phyloP scores from a whole-genome alignment of 2,329 filamentous ascomycete genomes.

The Penicillium sp. region DNA sequence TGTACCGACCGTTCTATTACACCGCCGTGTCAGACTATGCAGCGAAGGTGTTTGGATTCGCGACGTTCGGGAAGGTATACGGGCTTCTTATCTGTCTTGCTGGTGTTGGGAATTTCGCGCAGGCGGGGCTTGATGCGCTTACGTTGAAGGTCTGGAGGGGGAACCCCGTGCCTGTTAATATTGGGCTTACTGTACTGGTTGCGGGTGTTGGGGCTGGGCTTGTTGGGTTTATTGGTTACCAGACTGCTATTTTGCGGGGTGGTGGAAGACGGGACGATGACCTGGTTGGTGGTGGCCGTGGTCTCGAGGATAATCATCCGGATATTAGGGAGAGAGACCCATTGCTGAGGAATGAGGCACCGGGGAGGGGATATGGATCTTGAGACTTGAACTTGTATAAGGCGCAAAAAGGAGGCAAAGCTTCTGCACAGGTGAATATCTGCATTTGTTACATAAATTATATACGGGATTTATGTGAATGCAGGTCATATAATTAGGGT shows the following conservation, averaged over 20 bases:
- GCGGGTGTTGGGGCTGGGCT: constrained; percentile 64
- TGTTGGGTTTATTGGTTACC: constrained; percentile 63
- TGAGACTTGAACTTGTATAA: not conserved
- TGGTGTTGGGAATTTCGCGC: constrained; percentile 79
- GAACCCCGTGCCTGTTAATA: constrained; percentile 75
- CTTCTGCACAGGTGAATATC: not conserved
- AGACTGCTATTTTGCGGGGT: constrained; percentile 38
- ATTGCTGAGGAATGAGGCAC: not conserved
- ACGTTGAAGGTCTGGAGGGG: constrained; percentile 71
- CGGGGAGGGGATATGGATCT: not conserved
- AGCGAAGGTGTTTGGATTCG: constrained; percentile 89
- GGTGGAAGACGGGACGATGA: not conserved
- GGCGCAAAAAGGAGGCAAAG: not conserved
- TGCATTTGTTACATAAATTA: not conserved
- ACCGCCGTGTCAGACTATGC: constrained; percentile 84
- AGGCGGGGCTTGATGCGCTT: constrained; percentile 74
- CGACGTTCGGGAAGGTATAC: constrained; percentile 92
- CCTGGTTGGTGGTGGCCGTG: not conserved
- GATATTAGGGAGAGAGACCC: constrained; percentile 2
- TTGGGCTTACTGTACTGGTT: constrained; percentile 63
- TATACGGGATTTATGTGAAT: not conserved
- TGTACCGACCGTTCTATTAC: constrained; percentile 86
- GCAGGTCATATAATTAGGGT: not conserved
- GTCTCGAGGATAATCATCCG: not conserved
- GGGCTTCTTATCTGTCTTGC: constrained; percentile 84